Percentiles rank a stretch among this genome's conserved stretches.
phyloP scores from a whole-genome alignment of 2,329 filamentous ascomycete genomes.

The Periconia sp. region DNA sequence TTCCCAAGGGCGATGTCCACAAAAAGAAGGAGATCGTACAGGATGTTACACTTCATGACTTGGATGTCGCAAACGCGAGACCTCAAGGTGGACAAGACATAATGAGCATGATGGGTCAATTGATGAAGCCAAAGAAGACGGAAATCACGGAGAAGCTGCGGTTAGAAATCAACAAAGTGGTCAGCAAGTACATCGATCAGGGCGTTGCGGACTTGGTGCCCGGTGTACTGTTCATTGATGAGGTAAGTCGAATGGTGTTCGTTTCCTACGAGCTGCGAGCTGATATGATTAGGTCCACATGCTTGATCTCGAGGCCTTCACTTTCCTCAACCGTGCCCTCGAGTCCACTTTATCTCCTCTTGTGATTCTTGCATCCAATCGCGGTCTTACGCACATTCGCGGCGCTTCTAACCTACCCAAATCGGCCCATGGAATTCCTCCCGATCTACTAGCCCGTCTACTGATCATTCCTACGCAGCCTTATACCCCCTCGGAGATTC shows the following conservation, averaged over 20 bases:
- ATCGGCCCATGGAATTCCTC: constrained; percentile 89
- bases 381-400: constrained; percentile 89
- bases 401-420: constrained; percentile 66
- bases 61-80: constrained; percentile 92
- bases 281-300: constrained; percentile 76
- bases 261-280: background rate
- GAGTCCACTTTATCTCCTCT: constrained; percentile 94
- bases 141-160: constrained; percentile 98
- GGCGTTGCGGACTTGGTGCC: constrained; percentile 97
- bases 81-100: constrained; percentile 98
- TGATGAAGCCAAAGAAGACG: constrained; percentile 99
- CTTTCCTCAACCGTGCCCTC: constrained; percentile 96
- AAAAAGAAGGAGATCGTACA: constrained; percentile 99
- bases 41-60: constrained; percentile 94
- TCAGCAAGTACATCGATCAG: constrained; percentile 98
- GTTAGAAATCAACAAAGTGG: constrained; percentile 97
- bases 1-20: constrained; percentile 98
- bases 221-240: constrained; percentile 96
- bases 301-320: constrained; percentile 99
- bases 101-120: constrained; percentile 99
- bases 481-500: constrained; percentile 87
- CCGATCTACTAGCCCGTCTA: constrained; percentile 88
- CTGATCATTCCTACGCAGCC: constrained; percentile 95
- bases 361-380: constrained; percentile 95
- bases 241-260: constrained; percentile 60